Base-by-base conservation (phyloP, 2,329 filamentous ascomycete species). In the Cadophora sp. region DNA sequence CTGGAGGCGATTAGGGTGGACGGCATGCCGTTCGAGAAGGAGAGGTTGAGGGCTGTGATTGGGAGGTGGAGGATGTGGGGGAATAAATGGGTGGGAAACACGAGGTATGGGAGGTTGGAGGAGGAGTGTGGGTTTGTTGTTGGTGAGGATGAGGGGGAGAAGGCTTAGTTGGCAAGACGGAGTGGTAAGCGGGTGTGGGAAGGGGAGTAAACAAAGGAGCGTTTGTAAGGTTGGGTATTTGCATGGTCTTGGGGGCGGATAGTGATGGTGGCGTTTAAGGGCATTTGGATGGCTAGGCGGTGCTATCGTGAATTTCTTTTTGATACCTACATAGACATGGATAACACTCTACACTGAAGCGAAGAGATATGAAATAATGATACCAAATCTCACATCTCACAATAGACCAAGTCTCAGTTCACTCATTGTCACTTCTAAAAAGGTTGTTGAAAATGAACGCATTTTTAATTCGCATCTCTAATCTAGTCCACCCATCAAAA, bases 1-100 rank as follows among this genome's bases (percentile, higher is more conserved):
- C 76, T 90, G 1, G 80, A 85, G 9, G 84, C 84, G 0, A 78
- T 92, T 27, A 77, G 79, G 56, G 53, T 77, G 6, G 87, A 88
- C 72, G 79, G 78, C 16, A 72, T 90, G 14, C 81, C 83, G 0
- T 87, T 81, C 69, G 80, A 85, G 14, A 79, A 75, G 53, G 72
- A 76, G 6, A 80, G 85, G 53, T 70, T 89, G 33, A 78, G 76
- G 0, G 82, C 86, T 62, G 76, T 89, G 4, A 71, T 73, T 22
- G 50, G 43, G 20, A 11, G 8, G 3, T 59, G 43, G 20, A 55
- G 47, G 33, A 18, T 36, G 5, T 41, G 64, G 55, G 59, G 41
- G 47, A 59, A 62, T 22, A 50, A 51, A 18, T 64, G 50, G 27
- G 51, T 64, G 33, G 43, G 27, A 0, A 20, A 27, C 16, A 36